Evolutionary conservation across 106 monocot species (phyloP).

Genomic region (Vanilla planifolia): DNA sequence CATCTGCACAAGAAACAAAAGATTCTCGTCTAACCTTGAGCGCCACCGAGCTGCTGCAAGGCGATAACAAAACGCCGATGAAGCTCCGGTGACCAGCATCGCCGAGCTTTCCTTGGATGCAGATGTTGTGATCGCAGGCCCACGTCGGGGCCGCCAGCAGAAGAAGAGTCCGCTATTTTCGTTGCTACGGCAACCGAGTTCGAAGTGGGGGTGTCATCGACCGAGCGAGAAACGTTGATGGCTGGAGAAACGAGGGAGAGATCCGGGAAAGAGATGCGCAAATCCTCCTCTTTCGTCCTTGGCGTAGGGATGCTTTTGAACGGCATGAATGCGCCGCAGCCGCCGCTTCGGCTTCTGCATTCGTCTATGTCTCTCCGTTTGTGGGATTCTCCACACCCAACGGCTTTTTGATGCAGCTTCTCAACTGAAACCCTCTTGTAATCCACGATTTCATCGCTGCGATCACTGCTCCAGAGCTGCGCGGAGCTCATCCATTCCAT

Average conservation of each 20-base stretch:
- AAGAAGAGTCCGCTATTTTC: not conserved
- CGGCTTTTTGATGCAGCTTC: too few relatives aligned
- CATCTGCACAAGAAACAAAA: too few relatives aligned
- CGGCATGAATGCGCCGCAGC: slow-evolving; percentile 28
- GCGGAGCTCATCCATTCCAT: slow-evolving; percentile 88
- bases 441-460: slow-evolving; percentile 5
- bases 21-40: slow-evolving; percentile 46
- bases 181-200: not conserved
- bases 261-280: slow-evolving; percentile 6
- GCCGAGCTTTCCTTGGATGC: slow-evolving; percentile 55
- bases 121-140: slow-evolving; percentile 19
- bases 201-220: too few relatives aligned
- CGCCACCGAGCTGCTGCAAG: slow-evolving; percentile 74
- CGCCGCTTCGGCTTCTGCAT: slow-evolving; percentile 8
- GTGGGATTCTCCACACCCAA: not conserved
- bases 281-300: slow-evolving; percentile 27
- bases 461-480: slow-evolving; percentile 75
- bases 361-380: slow-evolving; percentile 13
- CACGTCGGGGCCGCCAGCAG: not conserved
- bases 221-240: slow-evolving; percentile 1
- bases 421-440: too few relatives aligned
- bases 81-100: slow-evolving; percentile 96
- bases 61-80: slow-evolving; percentile 73
- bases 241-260: slow-evolving; percentile 22
- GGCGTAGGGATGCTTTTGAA: slow-evolving; percentile 17